Evolutionary conservation across 805 yeast species (phyloP).

Genomic region (Kodamaea kaohsiungensis): DNA sequence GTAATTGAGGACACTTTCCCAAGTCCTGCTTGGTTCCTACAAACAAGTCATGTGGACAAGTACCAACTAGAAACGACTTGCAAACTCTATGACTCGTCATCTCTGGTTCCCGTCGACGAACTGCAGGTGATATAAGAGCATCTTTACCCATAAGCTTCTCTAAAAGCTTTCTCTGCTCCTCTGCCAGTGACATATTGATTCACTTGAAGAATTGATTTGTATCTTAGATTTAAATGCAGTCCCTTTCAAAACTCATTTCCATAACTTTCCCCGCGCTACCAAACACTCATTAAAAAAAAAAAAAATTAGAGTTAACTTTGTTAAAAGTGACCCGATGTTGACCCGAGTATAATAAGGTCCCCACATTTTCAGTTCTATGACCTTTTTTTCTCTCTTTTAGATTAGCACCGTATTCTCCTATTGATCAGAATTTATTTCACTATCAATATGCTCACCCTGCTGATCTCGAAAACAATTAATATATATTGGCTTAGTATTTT

Average conservation of each 20-base stretch:
- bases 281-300: too few species aligned
- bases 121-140: slow-evolving; percentile 36
- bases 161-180: slow-evolving; percentile 71
- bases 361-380: neutral
- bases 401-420: too few species aligned
- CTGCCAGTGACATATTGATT: slow-evolving; percentile 42
- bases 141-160: slow-evolving; percentile 83
- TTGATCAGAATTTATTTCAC: too few species aligned
- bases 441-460: too few species aligned
- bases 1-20: slow-evolving; percentile 78
- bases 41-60: slow-evolving; percentile 84
- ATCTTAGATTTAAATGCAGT: too few species aligned
- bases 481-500: too few species aligned
- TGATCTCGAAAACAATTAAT: too few species aligned
- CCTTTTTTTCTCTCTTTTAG: too few species aligned
- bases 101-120: slow-evolving; percentile 39
- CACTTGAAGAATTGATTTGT: neutral
- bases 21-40: slow-evolving; percentile 78
- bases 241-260: too few species aligned
- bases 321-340: neutral
- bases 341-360: neutral
- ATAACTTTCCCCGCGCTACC: neutral
- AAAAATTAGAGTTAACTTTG: too few species aligned
- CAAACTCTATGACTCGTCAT: slow-evolving; percentile 59
- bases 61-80: slow-evolving; percentile 78